Evolutionary conservation across 192 early-diverging fungal species (phyloP).

Genomic region (Spinellus fusiger): DNA sequence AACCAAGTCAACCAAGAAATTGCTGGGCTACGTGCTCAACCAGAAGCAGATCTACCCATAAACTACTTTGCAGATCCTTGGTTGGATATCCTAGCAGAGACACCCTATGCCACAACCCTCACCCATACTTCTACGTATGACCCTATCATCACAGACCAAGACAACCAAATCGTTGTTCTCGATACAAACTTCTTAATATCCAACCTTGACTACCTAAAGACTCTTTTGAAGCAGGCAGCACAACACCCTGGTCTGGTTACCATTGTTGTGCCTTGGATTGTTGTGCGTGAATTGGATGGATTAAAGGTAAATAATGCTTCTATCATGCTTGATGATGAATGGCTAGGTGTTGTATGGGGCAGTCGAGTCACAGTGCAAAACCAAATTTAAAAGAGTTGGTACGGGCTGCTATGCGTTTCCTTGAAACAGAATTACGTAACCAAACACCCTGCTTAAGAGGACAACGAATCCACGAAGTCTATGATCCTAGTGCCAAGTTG

Average conservation of each 20-base stretch:
- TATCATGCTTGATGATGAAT: too few relatives aligned
- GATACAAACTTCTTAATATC: slow-evolving; percentile 55
- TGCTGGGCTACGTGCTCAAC: neutral
- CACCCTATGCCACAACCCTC: neutral
- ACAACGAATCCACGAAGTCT: slow-evolving; percentile 43
- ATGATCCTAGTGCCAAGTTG: slow-evolving; percentile 13
- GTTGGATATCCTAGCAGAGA: neutral
- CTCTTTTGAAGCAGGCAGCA: slow-evolving; percentile 19
- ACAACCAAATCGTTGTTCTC: slow-evolving; percentile 26
- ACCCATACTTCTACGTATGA: neutral
- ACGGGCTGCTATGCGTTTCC: slow-evolving; percentile 41
- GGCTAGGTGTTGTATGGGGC: too few relatives aligned
- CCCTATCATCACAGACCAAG: neutral
- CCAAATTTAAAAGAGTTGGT: slow-evolving; percentile 32
- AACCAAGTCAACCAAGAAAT: slow-evolving; percentile 17
- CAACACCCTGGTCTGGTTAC: slow-evolving; percentile 13
- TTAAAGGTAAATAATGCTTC: too few relatives aligned
- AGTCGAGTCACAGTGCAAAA: too few relatives aligned
- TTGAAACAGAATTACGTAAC: slow-evolving; percentile 34
- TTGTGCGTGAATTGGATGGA: slow-evolving; percentile 51
- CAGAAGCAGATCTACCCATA: too few relatives aligned
- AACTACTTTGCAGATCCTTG: too few relatives aligned
- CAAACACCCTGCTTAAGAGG: slow-evolving; percentile 35
- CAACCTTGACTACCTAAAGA: slow-evolving; percentile 41
- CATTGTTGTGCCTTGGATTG: slow-evolving; percentile 52